These are phyloP conservation scores for Aciculoconidium aculeatum DNA, from an alignment of 805 yeast genomes.

Conservation along the genomic window DNA sequence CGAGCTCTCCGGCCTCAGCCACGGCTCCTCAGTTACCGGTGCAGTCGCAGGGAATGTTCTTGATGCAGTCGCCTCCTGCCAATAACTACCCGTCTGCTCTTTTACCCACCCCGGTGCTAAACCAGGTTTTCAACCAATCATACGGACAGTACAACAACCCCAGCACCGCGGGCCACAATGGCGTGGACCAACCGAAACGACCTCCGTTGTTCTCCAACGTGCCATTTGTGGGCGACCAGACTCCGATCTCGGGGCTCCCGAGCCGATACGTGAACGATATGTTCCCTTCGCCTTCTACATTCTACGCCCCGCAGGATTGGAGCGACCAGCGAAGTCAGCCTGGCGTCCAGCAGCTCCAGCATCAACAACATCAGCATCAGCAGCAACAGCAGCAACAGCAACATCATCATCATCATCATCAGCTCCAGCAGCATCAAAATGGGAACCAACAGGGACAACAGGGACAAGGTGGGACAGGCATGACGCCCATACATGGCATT, in stretches of 20 bases:
- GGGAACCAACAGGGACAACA: no score
- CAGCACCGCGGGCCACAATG: neutral
- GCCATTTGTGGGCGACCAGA: constrained; percentile 46
- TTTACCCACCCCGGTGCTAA: constrained; percentile 28
- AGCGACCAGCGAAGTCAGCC: constrained; percentile 11
- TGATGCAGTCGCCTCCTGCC: constrained; percentile 13
- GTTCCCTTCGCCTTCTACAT: constrained; percentile 77
- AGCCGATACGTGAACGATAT: constrained; percentile 65
- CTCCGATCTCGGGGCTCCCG: constrained; percentile 68
- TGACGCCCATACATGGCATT: constrained; percentile 30
- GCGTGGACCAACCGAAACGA: constrained; percentile 4
- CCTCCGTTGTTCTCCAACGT: constrained; percentile 6
- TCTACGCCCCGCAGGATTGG: constrained; percentile 53
- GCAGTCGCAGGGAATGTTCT: constrained; percentile 3
- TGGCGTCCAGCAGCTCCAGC: constrained; percentile 10
- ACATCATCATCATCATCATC: constrained; percentile 4
- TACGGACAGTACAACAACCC: constrained; percentile 10
- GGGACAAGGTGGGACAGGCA: no score
- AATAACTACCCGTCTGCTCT: constrained; percentile 17
- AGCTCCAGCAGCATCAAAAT: constrained; percentile 1
- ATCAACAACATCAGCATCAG: constrained; percentile 16
- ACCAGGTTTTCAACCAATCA: constrained; percentile 28
- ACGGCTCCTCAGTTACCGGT: constrained; percentile 35
- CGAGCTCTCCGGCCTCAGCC: constrained; percentile 34
- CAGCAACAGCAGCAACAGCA: constrained; percentile 13